Conservation (phyloP, 768 basidiomycete genomes). For the Coprinopsis marcescibilis region DNA sequence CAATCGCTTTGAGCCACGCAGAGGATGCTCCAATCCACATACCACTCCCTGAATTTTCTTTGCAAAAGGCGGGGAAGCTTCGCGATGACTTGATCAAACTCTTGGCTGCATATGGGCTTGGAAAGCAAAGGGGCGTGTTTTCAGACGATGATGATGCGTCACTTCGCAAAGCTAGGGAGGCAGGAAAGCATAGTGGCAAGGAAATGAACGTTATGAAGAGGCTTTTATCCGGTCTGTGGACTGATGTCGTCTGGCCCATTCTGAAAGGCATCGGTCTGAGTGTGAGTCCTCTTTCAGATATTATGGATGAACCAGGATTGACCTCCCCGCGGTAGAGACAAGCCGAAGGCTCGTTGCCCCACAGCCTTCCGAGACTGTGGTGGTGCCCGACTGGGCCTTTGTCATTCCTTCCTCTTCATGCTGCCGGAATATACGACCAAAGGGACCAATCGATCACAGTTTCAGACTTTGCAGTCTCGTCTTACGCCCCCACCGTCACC, state of each 20-base stretch:
- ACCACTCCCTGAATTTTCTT: conserved; percentile 1
- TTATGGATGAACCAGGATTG: not conserved
- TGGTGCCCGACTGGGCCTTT: conserved; percentile 26
- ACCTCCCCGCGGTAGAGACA: not conserved
- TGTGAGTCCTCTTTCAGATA: not conserved
- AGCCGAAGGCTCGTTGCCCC: not conserved
- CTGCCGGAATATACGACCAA: conserved; percentile 26
- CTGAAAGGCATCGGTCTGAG: not conserved
- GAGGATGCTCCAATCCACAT: conserved; percentile 4
- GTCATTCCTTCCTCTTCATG: conserved; percentile 32
- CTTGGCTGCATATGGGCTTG: not conserved
- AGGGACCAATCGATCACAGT: not conserved
- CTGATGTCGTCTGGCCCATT: conserved; percentile 4
- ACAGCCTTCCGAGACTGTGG: conserved; percentile 11
- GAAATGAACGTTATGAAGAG: not conserved
- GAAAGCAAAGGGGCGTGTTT: not conserved
- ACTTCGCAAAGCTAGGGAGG: not conserved
- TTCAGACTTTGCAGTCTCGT: conserved; percentile 16
- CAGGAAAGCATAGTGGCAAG: not conserved
- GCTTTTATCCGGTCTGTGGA: not conserved
- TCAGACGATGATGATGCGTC: no score
- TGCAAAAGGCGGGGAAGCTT: not conserved
- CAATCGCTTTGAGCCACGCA: conserved; percentile 3
- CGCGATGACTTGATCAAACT: not conserved
- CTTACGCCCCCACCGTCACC: conserved; percentile 17